Evolutionary conservation across 305 asterid genomes (phyloP), one percentile per base, ranked within the genome.

Genomic region (Plantago rigida): DNA sequence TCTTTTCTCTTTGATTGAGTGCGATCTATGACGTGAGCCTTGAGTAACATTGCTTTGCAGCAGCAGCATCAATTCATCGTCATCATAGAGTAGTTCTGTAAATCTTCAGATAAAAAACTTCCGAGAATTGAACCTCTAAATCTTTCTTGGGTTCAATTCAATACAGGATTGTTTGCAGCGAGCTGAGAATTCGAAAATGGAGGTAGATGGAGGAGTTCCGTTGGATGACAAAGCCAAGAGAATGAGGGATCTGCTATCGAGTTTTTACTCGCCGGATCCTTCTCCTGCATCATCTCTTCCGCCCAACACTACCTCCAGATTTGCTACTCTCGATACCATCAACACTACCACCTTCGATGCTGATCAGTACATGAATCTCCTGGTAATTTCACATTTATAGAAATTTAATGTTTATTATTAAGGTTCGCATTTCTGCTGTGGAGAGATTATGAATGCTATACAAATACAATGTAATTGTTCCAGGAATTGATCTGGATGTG

Each of bases 141-240:
- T 19, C 56, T 45, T 5, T 7, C 39, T 31, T 5, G 39, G 39
- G 39, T 31, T 47, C 42, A 19, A 51, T 56, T 58, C 10, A 42
- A 44, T 29, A 42, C 45, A 11, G 24, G 17, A 45, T 66, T 63
- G 51, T 64, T 31, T 59, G 41, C 26, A 63, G 11, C 46, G 14
- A 6, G 14, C 49, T 29, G 12, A 19, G 17, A 15, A 19, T 0
- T 65, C 55, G 15, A 24, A 52, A 71, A 91, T 87, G 98, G 93
- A 75, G 73, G 74, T 74, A 10, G 94, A 86, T 3, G 28, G 13
- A 28, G 87, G 80, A 64, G 73, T 71, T 42, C 85, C 68, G 59
- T 49, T 88, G 79, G 96, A 92, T 46, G 96, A 88, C 72, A 92
- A 92, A 82, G 94, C 99, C 8, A 88, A 84, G 87, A 78, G 93